These are phyloP conservation scores for Aspergillus aculeatus DNA, from an alignment of 2,329 filamentous ascomycete genomes.

Conservation along the genomic window DNA sequence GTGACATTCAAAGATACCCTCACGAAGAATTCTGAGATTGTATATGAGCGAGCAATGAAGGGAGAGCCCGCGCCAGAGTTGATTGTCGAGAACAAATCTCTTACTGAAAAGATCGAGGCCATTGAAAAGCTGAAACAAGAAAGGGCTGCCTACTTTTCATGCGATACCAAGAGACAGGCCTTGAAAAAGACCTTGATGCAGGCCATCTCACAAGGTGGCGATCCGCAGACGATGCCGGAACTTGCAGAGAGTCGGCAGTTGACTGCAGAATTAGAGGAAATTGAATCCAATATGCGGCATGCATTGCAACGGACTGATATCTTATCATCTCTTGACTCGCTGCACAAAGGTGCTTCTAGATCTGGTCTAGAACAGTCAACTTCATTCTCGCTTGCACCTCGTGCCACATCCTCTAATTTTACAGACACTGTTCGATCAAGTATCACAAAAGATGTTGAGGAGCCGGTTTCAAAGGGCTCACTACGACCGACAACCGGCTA, in stretches of 20 bases:
- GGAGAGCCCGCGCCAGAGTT: constrained; percentile 35
- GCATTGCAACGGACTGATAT: constrained; percentile 34
- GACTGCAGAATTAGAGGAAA: constrained; percentile 33
- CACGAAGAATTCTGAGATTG: constrained; percentile 36
- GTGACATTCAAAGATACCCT: constrained; percentile 31
- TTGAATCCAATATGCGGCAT: constrained; percentile 34
- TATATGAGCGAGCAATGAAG: constrained; percentile 39
- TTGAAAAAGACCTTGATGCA: constrained; percentile 39
- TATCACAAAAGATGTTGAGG: not conserved
- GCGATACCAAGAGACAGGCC: constrained; percentile 31
- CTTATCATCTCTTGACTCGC: constrained; percentile 17
- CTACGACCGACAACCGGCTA: constrained; percentile 3
- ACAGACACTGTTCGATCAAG: not conserved
- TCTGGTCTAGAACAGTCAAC: not conserved
- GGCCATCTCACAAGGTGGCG: constrained; percentile 35
- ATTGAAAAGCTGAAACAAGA: constrained; percentile 35
- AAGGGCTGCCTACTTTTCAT: constrained; percentile 26
- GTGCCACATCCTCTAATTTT: not conserved
- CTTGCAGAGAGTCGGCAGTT: constrained; percentile 35
- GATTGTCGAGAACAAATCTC: constrained; percentile 34
- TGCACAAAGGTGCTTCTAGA: not conserved
- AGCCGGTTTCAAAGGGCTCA: not conserved
- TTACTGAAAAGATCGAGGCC: constrained; percentile 39
- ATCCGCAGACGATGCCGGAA: constrained; percentile 33
- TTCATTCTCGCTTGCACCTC: not conserved